phyloP scores from a whole-genome alignment of 306 rosid species.

The Vachellia pachyceras region DNA sequence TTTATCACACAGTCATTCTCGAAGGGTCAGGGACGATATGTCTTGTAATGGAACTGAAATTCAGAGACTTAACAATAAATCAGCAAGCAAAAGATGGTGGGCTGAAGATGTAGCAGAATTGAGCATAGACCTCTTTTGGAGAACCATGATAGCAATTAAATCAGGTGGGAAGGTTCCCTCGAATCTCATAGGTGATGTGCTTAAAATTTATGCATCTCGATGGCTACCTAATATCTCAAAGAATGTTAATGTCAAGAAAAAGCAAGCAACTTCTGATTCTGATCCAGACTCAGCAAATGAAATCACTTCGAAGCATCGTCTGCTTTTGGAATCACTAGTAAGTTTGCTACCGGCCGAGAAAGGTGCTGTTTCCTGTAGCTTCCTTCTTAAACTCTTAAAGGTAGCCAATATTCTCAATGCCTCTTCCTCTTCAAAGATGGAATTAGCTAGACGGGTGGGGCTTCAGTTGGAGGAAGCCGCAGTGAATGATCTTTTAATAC shows the following conservation, averaged over 20 bases:
- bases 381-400: slow-evolving; percentile 82
- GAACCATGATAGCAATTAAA: slow-evolving; percentile 87
- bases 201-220: slow-evolving; percentile 83
- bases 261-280: slow-evolving; percentile 53
- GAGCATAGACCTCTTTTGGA: slow-evolving; percentile 93
- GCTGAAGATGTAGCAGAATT: slow-evolving; percentile 94
- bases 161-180: slow-evolving; percentile 75
- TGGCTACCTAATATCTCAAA: slow-evolving; percentile 81
- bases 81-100: slow-evolving; percentile 87
- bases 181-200: slow-evolving; percentile 80
- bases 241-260: slow-evolving; percentile 43
- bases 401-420: slow-evolving; percentile 88
- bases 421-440: slow-evolving; percentile 81
- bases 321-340: slow-evolving; percentile 83
- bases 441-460: slow-evolving; percentile 79
- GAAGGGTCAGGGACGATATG: slow-evolving; percentile 70
- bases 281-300: slow-evolving; percentile 63
- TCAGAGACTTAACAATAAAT: slow-evolving; percentile 47
- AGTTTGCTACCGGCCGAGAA: slow-evolving; percentile 90
- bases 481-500: slow-evolving; percentile 76
- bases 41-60: slow-evolving; percentile 83
- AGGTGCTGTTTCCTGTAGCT: slow-evolving; percentile 88
- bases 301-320: slow-evolving; percentile 67
- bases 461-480: slow-evolving; percentile 90
- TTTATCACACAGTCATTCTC: slow-evolving; percentile 77